A percentile compares a stretch with the other conserved stretches of the same genome.
Evolutionary conservation across 2,329 filamentous ascomycete species (phyloP).

Genomic region (Aspergillaceae sp.): DNA sequence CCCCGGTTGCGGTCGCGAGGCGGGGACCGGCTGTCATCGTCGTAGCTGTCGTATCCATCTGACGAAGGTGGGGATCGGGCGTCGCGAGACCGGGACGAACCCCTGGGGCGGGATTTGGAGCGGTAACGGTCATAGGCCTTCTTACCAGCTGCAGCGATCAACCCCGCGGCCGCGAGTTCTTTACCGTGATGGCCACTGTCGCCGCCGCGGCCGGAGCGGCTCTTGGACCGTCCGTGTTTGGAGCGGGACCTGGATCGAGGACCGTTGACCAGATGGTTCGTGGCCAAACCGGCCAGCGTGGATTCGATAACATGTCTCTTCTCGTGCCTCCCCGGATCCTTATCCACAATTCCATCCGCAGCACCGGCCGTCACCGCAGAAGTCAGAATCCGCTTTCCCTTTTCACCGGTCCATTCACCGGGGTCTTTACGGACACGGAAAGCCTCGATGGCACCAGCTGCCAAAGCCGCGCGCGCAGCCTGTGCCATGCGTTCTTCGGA

Average conservation of each 20-base stretch:
- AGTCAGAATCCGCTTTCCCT: conserved; percentile 84
- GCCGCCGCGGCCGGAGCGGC: conserved; percentile 29
- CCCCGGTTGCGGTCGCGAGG: conserved; percentile 27
- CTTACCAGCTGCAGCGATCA: conserved; percentile 41
- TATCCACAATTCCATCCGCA: conserved; percentile 65
- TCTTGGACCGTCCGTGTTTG: conserved; percentile 35
- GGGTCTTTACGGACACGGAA: conserved; percentile 84
- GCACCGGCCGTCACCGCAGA: conserved; percentile 78
- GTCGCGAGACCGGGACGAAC: conserved; percentile 41
- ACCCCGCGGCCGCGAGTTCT: conserved; percentile 35
- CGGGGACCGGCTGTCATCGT: conserved; percentile 44
- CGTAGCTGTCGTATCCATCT: conserved; percentile 24
- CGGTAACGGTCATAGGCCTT: conserved; percentile 38
- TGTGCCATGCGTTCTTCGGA: conserved; percentile 62
- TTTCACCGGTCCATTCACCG: conserved; percentile 81
- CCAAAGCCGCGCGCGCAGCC: conserved; percentile 80
- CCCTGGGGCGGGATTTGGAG: conserved; percentile 31
- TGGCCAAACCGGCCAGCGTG: conserved; percentile 78
- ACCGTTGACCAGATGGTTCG: conserved; percentile 78
- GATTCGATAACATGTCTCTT: conserved; percentile 80
- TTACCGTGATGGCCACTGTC: conserved; percentile 23
- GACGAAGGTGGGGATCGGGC: background rate
- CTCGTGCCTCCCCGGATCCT: conserved; percentile 60
- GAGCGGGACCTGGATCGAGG: conserved; percentile 62
- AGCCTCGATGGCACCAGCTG: conserved; percentile 84